A percentile compares a stretch with the other conserved stretches of the same genome.
Evolutionary conservation across 805 yeast species (phyloP).

Genomic region (Kuraishia piskuri): DNA sequence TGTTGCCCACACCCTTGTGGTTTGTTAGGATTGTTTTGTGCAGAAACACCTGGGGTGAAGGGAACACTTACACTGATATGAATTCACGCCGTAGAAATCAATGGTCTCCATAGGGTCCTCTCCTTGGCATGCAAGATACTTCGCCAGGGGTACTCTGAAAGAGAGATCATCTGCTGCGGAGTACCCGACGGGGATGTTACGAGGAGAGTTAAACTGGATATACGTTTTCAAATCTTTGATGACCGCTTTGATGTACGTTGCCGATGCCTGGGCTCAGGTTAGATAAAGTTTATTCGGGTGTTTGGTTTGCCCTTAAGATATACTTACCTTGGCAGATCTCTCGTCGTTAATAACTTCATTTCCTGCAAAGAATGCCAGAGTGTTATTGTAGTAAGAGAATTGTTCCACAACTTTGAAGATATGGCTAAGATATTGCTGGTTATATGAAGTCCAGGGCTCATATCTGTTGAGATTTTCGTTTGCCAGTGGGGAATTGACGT

Average conservation of each 20-base stretch:
- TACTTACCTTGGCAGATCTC: constrained; percentile 40
- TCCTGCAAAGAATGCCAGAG: constrained; percentile 87
- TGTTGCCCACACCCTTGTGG: constrained; percentile 68
- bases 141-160: constrained; percentile 68
- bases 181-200: constrained; percentile 84
- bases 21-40: constrained; percentile 10
- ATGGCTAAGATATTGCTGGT: constrained; percentile 58
- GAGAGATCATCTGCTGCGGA: constrained; percentile 92
- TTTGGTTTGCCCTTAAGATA: neutral
- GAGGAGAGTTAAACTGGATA: constrained; percentile 44
- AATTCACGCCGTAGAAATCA: constrained; percentile 78
- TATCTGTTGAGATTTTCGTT: constrained; percentile 51
- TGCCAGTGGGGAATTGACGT: constrained; percentile 75
- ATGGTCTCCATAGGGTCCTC: constrained; percentile 26
- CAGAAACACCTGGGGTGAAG: neutral
- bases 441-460: constrained; percentile 91
- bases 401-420: constrained; percentile 73
- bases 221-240: constrained; percentile 76
- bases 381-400: constrained; percentile 78
- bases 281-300: neutral
- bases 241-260: constrained; percentile 70
- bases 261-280: constrained; percentile 35
- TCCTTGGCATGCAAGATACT: constrained; percentile 71
- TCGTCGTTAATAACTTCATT: constrained; percentile 84
- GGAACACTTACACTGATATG: constrained; percentile 50